Percentiles rank a stretch among this genome's conserved stretches.
These are phyloP conservation scores for Botrytis cinerea DNA, from an alignment of 2,329 filamentous ascomycete genomes.

Conservation along the genomic window DNA sequence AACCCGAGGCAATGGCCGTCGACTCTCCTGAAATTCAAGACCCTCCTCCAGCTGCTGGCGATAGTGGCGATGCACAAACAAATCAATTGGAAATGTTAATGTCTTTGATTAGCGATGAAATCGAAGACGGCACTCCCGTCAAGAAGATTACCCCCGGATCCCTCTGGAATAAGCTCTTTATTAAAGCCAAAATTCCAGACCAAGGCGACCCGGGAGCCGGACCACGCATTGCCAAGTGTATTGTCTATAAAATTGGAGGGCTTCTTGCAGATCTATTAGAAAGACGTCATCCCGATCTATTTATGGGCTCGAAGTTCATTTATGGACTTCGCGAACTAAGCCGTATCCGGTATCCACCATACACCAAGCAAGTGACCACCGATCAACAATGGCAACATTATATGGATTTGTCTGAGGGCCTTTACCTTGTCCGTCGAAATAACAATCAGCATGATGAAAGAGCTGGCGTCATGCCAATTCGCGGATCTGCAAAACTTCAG, in stretches of 20 bases:
- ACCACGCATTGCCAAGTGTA: conserved; percentile 19
- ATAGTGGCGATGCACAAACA: background rate
- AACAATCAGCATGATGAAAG: conserved; percentile 1
- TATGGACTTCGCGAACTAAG: background rate
- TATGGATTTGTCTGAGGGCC: conserved; percentile 1
- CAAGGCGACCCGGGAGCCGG: background rate
- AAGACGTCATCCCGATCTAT: background rate
- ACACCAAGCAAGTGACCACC: conserved; percentile 1
- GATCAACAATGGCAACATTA: conserved; percentile 14
- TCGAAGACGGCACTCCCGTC: background rate
- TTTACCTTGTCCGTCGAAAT: conserved; percentile 19
- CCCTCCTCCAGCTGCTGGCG: background rate
- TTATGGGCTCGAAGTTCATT: background rate
- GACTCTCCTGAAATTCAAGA: conserved; percentile 1
- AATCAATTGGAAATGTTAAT: conserved; percentile 9
- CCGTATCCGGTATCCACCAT: conserved; percentile 10
- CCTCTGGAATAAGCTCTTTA: conserved; percentile 3
- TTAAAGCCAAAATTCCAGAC: conserved; percentile 11
- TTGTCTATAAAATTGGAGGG: conserved; percentile 11
- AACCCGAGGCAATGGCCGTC: conserved; percentile 1
- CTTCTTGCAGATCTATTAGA: conserved; percentile 14
- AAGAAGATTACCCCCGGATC: conserved; percentile 4
- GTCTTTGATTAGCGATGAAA: conserved; percentile 3
- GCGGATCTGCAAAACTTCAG: background rate
- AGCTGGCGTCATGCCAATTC: background rate